A percentile compares a stretch with the other conserved stretches of the same genome.
Conservation (phyloP, 1,284 basidiomycete genomes). For the Volvariella volvacea region DNA sequence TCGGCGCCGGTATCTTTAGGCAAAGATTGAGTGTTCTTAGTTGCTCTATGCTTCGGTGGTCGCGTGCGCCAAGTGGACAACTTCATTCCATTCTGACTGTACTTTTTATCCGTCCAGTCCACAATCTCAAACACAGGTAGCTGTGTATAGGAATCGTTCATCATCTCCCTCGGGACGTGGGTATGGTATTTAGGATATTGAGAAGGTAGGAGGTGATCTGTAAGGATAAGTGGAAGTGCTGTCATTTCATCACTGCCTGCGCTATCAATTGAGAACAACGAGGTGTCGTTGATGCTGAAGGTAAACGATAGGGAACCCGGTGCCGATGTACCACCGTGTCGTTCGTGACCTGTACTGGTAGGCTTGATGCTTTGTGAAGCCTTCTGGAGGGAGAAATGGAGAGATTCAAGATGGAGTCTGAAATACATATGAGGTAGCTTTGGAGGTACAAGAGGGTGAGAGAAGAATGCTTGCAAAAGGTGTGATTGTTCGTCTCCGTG, state of each 20-base stretch:
- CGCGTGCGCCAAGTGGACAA: constrained; percentile 54
- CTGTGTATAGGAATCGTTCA: constrained; percentile 15
- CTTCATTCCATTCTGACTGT: constrained; percentile 38
- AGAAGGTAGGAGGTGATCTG: constrained; percentile 47
- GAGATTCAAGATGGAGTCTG: constrained; percentile 50
- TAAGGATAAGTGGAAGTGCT: constrained; percentile 57
- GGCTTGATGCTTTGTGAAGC: constrained; percentile 27
- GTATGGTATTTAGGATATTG: constrained; percentile 41
- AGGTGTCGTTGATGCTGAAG: constrained; percentile 13
- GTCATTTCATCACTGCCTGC: constrained; percentile 11
- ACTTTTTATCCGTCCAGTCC: constrained; percentile 53
- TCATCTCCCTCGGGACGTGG: constrained; percentile 21
- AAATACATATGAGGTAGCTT: constrained; percentile 40
- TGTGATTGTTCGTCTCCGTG: constrained; percentile 8
- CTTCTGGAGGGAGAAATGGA: constrained; percentile 21
- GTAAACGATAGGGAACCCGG: constrained; percentile 4
- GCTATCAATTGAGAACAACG: constrained; percentile 14
- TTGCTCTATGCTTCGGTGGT: constrained; percentile 15
- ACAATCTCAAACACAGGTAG: constrained; percentile 50
- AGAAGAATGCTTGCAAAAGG: constrained; percentile 41
- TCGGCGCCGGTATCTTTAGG: background rate
- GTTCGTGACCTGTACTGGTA: background rate
- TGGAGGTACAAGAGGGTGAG: constrained; percentile 50
- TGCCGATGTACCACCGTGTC: background rate
- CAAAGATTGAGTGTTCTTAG: background rate